Evolutionary conservation across 192 early-diverging fungal species (phyloP), one percentile per base, ranked within the genome.

Genomic region (Martensiomyces pterosporus): DNA sequence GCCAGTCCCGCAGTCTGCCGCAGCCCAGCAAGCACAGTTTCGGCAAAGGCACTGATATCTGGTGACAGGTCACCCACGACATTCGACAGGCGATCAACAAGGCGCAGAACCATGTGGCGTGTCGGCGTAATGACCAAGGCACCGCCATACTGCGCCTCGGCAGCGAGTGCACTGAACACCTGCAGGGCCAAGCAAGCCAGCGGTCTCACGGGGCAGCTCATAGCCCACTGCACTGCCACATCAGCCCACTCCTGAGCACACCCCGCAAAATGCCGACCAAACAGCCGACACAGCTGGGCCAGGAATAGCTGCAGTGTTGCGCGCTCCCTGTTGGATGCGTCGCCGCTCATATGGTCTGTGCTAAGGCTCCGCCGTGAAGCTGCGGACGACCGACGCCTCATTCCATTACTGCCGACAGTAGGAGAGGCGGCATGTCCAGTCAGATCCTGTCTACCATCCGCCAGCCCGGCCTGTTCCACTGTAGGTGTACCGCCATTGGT

Each of bases 51-150:
- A 4, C 37, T 41, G 0, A 67, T 24, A 2, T 64, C 65, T 2
- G 24, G 18, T 0, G 57, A 33, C n/a, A 56, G 39, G 16, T 75
- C 60, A 22, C 65, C 71, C 3, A 75, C 48, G 3, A 75, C 65
- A 19, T 75, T 75, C 9, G 64, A 64, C 29, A 75, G 47, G 9
- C 71, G 71, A 40, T 75, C 71, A 7, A 66, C 43, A 1, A 75
- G 44, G 2, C 54, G 60, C 41, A 75, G 37, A 2, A 67, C 52
- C 64, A 67, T 75, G 26, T 33, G 24, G 2, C 60, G 71, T 17
- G 71, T 64, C 9, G 64, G 65, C 41, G 60, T 63, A 24, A 67
- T 60, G 3, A 60, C 71, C 23, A 64, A 18, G 1, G 60, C 6
- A 1, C 57, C 61, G 55, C 64, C 65, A 24, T 45, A 36, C 33